phyloP scores from a whole-genome alignment of 441 rosid species.

The Capsella rubella region DNA sequence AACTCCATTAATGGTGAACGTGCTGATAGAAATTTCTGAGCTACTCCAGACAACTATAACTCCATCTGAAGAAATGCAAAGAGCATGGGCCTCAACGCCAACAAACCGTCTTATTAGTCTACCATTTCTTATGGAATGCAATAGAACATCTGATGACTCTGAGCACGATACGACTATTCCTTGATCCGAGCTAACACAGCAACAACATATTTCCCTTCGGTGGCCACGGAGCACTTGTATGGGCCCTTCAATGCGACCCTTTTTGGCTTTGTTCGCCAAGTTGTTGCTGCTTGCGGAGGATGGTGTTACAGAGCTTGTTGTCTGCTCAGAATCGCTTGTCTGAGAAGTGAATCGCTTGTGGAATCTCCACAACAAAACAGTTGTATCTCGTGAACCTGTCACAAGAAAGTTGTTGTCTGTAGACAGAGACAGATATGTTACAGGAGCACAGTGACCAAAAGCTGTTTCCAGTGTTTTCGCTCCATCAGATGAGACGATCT shows the following conservation, averaged over 20 bases:
- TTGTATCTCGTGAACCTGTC: slow-evolving; percentile 90
- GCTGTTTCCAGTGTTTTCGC: slow-evolving; percentile 94
- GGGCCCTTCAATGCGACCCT: slow-evolving; percentile 84
- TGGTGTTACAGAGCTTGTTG: slow-evolving; percentile 56
- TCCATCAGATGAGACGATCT: slow-evolving; percentile 82
- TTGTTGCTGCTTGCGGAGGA: slow-evolving; percentile 53
- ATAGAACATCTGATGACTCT: slow-evolving; percentile 68
- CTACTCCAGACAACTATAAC: slow-evolving; percentile 83
- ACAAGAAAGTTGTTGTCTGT: slow-evolving; percentile 87
- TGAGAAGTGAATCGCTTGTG: slow-evolving; percentile 60
- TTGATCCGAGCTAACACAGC: slow-evolving; percentile 89
- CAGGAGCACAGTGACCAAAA: slow-evolving; percentile 91
- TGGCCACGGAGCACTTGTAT: slow-evolving; percentile 95
- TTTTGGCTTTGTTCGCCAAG: slow-evolving; percentile 68
- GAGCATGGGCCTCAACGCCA: slow-evolving; percentile 62
- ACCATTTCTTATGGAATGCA: slow-evolving; percentile 91
- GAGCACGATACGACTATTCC: slow-evolving; percentile 90
- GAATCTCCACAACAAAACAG: slow-evolving; percentile 92
- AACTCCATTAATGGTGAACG: slow-evolving; percentile 86
- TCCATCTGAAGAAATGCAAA: slow-evolving; percentile 86
- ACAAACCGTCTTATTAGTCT: slow-evolving; percentile 83
- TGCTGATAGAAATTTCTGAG: slow-evolving; percentile 60
- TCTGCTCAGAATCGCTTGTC: slow-evolving; percentile 62
- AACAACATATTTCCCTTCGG: slow-evolving; percentile 68
- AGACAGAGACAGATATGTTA: slow-evolving; percentile 94